Conservation (phyloP, 1,284 basidiomycete species). For the Tilletia indica region DNA sequence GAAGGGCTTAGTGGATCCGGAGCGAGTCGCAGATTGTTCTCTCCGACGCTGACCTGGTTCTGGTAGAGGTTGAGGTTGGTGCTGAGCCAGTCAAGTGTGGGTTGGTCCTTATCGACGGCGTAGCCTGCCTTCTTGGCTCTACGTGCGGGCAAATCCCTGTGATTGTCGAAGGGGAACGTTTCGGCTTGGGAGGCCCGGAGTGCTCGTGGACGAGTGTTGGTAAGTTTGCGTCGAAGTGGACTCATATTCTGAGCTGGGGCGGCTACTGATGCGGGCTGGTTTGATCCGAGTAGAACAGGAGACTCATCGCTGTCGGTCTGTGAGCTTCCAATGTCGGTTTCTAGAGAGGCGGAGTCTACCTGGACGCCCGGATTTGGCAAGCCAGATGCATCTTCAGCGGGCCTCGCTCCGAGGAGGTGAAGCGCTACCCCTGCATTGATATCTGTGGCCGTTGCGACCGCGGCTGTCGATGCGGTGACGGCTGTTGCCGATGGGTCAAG, state of each 20-base stretch:
- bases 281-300: neutral
- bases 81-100: conserved; percentile 8
- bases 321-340: neutral
- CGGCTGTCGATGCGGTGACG: neutral
- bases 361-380: neutral
- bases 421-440: neutral
- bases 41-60: neutral
- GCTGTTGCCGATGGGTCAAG: neutral
- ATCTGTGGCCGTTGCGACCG: neutral
- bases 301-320: too few species aligned
- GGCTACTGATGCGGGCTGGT: too few species aligned
- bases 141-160: neutral
- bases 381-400: neutral
- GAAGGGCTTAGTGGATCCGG: neutral
- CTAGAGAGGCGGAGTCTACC: neutral
- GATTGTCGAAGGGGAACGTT: neutral
- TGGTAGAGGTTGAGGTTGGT: conserved; percentile 14
- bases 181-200: neutral
- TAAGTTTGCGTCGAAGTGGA: neutral
- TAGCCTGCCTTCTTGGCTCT: neutral
- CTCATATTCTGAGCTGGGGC: neutral
- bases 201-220: neutral
- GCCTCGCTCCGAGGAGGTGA: neutral
- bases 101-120: neutral
- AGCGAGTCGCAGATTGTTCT: conserved; percentile 1